Base-by-base conservation (phyloP, 176 grass and related monocot species). In the Thinopyrum elongatum region DNA sequence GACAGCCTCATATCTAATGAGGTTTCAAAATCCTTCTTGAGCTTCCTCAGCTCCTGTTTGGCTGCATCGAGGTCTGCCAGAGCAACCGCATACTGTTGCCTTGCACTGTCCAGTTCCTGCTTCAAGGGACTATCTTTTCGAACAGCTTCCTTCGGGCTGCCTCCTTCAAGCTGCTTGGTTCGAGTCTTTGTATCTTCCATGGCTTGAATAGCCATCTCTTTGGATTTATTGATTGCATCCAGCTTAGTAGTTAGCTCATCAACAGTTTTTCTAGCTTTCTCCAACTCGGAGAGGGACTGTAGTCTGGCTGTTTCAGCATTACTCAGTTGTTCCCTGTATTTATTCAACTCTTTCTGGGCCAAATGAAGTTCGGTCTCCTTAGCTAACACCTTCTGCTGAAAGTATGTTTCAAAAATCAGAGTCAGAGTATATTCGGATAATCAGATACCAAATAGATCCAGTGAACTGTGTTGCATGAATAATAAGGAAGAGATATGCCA, bases 351-450 rank as follows among this genome's bases (percentile, higher is more conserved):
- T 85, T 91, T 96, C 83, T 94, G 90, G 60, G 92, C 90, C 58
- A 96, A 86, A 82, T 98, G 94, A 72, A 98, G 84, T 80, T 98
- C 92, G 12, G 92, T 93, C 86, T 98, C 94, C 84, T 98, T 98
- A 28, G 92, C 90, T 80, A 94, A 86, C 26, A 86, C 90, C 82
- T 86, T 86, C 93, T 98, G 86, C 78, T 14, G 60, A 27, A 86
- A 69, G 46, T 76, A 87, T 25, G 46, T 87, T 70, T 78, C 21
- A 65, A 80, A 83, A 80, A 80, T 80, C 83, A 58, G 29, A 30
- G 12, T 72, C 53, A 86, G 38, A 67, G 25, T 58, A 82, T 79
- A 83, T 80, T 79, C 76, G 10, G 57, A 80, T 5, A 70, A 86
- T n/a, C 3, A 88, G 63, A 23, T 17, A 73, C 21, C 14, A 83